These are phyloP conservation scores for Oxyria digyna DNA, from an alignment of 148 eudicot genomes.

Conservation along the genomic window DNA sequence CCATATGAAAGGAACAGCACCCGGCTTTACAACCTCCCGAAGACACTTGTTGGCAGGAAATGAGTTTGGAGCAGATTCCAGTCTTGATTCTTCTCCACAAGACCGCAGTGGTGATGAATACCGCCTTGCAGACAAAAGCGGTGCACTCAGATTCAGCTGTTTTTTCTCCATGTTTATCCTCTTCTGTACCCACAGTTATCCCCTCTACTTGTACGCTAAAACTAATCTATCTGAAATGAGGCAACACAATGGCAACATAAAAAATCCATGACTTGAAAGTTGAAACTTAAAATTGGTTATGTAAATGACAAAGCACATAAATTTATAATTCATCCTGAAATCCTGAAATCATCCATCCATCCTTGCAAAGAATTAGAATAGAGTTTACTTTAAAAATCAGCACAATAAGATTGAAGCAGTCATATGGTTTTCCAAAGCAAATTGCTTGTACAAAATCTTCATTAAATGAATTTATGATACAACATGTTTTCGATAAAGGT, in stretches of 20 bases:
- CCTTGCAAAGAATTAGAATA: neutral
- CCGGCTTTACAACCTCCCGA: slow-evolving; percentile 32
- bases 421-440: neutral
- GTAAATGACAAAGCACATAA: neutral
- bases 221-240: neutral
- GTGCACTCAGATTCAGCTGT: slow-evolving; percentile 32
- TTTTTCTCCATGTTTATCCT: slow-evolving; percentile 28
- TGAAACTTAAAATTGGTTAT: neutral
- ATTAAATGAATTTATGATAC: neutral
- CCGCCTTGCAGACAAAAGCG: slow-evolving; percentile 37
- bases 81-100: slow-evolving; percentile 15
- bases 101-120: slow-evolving; percentile 35
- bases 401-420: neutral
- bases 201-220: neutral
- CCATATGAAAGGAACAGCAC: slow-evolving; percentile 34
- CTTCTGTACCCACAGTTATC: neutral
- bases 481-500: neutral
- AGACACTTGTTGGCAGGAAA: slow-evolving; percentile 10
- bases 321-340: neutral
- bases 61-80: slow-evolving; percentile 1
- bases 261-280: neutral
- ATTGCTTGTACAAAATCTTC: neutral
- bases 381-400: neutral
- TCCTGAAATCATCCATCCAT: neutral
- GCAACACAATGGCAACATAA: neutral